These are phyloP conservation scores for Calamus simplicifolius DNA, from an alignment of 176 grass and related monocot species.

Conservation along the genomic window DNA sequence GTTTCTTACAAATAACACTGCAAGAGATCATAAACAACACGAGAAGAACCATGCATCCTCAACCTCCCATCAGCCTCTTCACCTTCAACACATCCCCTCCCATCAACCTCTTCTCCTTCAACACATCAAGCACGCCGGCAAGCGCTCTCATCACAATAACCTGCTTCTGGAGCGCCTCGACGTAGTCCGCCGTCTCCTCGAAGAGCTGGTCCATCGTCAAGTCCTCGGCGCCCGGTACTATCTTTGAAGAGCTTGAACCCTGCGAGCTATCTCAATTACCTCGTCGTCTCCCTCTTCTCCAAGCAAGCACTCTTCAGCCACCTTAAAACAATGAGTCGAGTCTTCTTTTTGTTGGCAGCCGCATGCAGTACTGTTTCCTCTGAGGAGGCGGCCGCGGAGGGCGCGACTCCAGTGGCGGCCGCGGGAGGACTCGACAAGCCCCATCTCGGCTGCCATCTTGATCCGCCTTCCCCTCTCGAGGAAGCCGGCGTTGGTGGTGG, in stretches of 20 bases:
- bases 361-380: too few relatives aligned
- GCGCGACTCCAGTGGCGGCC: conserved; percentile 45
- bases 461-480: conserved; percentile 51
- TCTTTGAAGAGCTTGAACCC: conserved; percentile 41
- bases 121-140: conserved; percentile 42
- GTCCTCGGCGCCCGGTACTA: conserved; percentile 61
- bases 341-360: too few relatives aligned
- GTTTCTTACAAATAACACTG: too few relatives aligned
- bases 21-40: too few relatives aligned
- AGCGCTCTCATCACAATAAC: conserved; percentile 69
- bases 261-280: conserved; percentile 19
- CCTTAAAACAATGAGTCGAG: background rate
- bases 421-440: conserved; percentile 43
- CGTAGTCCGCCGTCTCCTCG: conserved; percentile 82
- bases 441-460: conserved; percentile 58
- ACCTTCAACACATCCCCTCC: too few relatives aligned
- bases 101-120: conserved; percentile 15
- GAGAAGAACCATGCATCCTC: too few relatives aligned
- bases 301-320: background rate
- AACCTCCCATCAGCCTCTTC: too few relatives aligned
- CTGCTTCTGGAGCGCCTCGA: conserved; percentile 50
- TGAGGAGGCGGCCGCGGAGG: conserved; percentile 23
- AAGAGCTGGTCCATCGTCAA: conserved; percentile 51
- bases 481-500: background rate
- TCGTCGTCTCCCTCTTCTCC: conserved; percentile 18